Base-by-base conservation (phyloP, 352 stramenopile species). In the Blastocystis hominis region DNA sequence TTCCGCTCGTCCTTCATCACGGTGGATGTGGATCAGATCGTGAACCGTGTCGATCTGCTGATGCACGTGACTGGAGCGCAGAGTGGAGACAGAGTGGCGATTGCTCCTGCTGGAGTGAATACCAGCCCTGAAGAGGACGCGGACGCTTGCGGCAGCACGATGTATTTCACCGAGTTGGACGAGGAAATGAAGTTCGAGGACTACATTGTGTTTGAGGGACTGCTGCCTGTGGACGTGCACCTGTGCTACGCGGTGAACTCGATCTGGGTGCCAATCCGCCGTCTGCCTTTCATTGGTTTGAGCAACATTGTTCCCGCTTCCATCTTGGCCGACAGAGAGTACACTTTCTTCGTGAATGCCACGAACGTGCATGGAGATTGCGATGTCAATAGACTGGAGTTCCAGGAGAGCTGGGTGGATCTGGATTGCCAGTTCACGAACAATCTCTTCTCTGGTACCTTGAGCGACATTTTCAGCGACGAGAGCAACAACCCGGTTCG, bases 201-300 rank as follows among this genome's bases (percentile, higher is more conserved):
- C 2, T 34, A n/a, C 20, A 36, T 84, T 4, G 30, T 68, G 47
- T 84, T 84, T 53, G 44, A 50, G 34, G 72, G 47, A 3, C 54
- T 84, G 50, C 13, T 84, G 42, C 72, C 72, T 47, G 30, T 0
- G n/a, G 44, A 66, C 40, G 72, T 40, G 36, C 38, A 68, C 44
- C 50, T 84, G 30, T 84, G 72, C 56, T 84, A 84, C 44, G 72
- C 72, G 34, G 72, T 84, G 72, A 84, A 84, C 56, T 66, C 46
- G 20, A 56, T 66, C 6, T 84, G 72, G 72, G 1, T 66, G 50
- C 15, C n/a, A 2, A 34, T 84, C 34, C 62, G 53, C 50, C 50
- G 38, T 46, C 30, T 68, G 50, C 72, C 72, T 7, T 20, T 84
- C 44, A 30, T 84, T 50, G 72, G 72, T 66, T 53, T 84, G 72